Percentiles rank a stretch among this genome's conserved stretches.
Conservation (phyloP, 2,329 filamentous ascomycete genomes). For the Cladosporium velox region DNA sequence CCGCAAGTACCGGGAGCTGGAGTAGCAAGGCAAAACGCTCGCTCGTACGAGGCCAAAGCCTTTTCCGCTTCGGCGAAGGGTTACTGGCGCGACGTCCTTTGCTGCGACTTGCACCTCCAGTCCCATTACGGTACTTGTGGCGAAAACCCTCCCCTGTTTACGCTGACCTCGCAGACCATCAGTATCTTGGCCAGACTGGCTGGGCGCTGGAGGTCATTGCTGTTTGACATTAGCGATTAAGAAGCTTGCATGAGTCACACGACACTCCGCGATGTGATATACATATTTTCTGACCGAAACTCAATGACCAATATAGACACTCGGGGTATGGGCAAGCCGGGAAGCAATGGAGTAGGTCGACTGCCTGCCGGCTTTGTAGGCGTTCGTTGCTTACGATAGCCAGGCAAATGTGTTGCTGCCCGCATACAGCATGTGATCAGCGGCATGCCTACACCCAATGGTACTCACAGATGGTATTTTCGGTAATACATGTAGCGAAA, state of each 20-base stretch:
- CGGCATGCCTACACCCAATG: neutral
- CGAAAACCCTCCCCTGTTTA: neutral
- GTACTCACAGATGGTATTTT: neutral
- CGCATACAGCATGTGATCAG: neutral
- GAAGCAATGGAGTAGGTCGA: neutral
- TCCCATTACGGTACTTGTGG: neutral
- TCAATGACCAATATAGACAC: too few relatives aligned
- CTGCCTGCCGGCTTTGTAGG: neutral
- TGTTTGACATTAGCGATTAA: too few relatives aligned
- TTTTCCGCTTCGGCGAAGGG: neutral
- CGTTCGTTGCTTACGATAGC: neutral
- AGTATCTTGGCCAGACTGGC: neutral
- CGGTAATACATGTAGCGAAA: neutral
- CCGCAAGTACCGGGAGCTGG: neutral
- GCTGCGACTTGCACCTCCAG: neutral
- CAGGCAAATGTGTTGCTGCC: neutral
- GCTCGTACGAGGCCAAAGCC: neutral
- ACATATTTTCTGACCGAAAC: neutral
- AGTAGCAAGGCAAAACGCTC: neutral
- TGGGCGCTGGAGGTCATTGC: slow-evolving; percentile 7
- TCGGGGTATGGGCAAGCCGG: neutral
- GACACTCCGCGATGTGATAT: neutral
- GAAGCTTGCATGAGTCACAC: too few relatives aligned
- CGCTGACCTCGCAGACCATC: slow-evolving; percentile 5
- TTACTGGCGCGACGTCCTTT: neutral